Base-by-base conservation (phyloP, 2,329 filamentous ascomycete species). In the Neofusicoccum laricinum region DNA sequence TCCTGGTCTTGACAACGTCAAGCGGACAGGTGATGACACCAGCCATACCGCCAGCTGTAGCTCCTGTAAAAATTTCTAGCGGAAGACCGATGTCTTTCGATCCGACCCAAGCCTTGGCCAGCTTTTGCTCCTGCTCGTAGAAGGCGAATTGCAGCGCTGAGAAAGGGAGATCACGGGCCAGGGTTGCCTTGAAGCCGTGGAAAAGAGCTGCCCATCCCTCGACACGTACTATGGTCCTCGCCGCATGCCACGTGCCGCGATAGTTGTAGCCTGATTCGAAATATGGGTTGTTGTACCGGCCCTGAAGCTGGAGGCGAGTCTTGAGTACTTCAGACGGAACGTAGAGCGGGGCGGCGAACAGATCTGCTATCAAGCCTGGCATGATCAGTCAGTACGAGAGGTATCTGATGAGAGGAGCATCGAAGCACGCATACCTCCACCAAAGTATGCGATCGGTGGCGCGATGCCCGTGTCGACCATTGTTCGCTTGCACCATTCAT, bases 201-300 rank as follows among this genome's bases (percentile, higher is more conserved):
- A 97, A 99, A 25, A 99, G 85, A 17, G 96, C 95, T 0, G 86
- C 83, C 62, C 92, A 83, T 0, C 95, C 96, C 79, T 99, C 95
- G 46, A 85, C 84, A 43, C 88, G 87, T 15, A 93, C 84, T 65
- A 99, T 98, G 0, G 92, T 97, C 69, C 89, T 87, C 14, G 89
- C 88, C 2, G 95, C 96, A 77, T 99, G 90, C 61, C 88, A 77
- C 1, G 92, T 97, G 46, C 88, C 89, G 70, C 89, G 90, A 76
- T 99, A 99, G 76, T 99, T 99, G 80, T 99, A 99, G 64, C 95
- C 95, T 0, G 92, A 97, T 53, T 88, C 83, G 81, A 98, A 98
- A 78, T 89, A 90, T 0, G 95, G 93, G 73, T 99, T 99, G 78
- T 98, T 96, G 80, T 93, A 90, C 66, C 92, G 91, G 58, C 95